phyloP scores from a whole-genome alignment of 2,329 filamentous ascomycete genomes.

The Alternaria gansuensis region DNA sequence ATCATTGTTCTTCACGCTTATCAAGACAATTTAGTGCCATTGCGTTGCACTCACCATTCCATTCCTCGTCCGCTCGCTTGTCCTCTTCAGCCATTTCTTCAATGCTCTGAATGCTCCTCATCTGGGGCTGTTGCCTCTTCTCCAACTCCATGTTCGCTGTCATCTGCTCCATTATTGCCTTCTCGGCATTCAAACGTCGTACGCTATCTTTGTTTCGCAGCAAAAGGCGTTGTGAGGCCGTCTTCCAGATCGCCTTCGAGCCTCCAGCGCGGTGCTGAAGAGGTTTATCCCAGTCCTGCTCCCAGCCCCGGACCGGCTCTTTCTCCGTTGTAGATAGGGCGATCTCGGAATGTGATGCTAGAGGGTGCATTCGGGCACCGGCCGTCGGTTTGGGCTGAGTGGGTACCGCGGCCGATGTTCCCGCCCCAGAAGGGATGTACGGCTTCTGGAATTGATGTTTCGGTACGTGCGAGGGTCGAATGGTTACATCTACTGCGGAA shows the following conservation, averaged over 20 bases:
- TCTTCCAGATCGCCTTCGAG: conserved; percentile 16
- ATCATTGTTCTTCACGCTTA: neutral
- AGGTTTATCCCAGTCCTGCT: conserved; percentile 18
- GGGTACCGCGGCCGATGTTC: neutral
- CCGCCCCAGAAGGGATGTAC: neutral
- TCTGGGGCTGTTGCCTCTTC: conserved; percentile 7
- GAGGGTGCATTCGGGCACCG: neutral
- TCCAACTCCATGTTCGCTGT: neutral
- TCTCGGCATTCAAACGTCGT: conserved; percentile 9
- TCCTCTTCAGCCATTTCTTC: conserved; percentile 24
- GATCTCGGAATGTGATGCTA: neutral
- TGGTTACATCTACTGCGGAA: conserved; percentile 17
- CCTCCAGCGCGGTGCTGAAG: conserved; percentile 14
- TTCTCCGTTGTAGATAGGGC: neutral
- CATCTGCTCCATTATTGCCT: neutral
- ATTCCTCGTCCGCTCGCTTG: conserved; percentile 14
- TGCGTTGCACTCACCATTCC: conserved; percentile 12
- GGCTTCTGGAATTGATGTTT: neutral
- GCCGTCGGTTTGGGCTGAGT: neutral
- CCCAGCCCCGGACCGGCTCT: conserved; percentile 13
- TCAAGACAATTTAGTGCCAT: neutral
- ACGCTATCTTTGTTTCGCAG: conserved; percentile 19
- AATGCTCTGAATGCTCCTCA: conserved; percentile 19
- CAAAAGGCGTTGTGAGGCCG: conserved; percentile 10
- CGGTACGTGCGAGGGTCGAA: conserved; percentile 3